Evolutionary conservation across 202 grass and related monocot species (phyloP).

Genomic region (Schoenoplectus tabernaemontani): DNA sequence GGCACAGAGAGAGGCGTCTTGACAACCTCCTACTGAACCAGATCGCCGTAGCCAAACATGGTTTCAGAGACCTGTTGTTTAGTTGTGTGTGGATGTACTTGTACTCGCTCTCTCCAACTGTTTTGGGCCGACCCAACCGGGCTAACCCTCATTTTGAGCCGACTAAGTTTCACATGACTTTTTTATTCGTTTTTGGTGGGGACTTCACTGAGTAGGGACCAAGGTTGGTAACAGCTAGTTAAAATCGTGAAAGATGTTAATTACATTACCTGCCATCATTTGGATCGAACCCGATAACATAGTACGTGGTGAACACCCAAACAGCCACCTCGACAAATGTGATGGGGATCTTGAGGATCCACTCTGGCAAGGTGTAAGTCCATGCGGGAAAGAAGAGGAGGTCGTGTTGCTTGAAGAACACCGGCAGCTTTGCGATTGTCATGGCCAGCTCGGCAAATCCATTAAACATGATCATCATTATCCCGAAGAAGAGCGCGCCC

Average conservation of each 20-base stretch:
- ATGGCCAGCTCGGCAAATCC: constrained; percentile 29
- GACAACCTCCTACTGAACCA: too few relatives aligned
- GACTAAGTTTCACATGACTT: too few relatives aligned
- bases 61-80: too few relatives aligned
- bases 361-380: constrained; percentile 34
- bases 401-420: constrained; percentile 46
- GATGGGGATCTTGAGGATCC: constrained; percentile 43
- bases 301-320: constrained; percentile 33
- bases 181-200: too few relatives aligned
- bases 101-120: too few relatives aligned
- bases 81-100: too few relatives aligned
- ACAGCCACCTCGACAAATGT: constrained; percentile 24
- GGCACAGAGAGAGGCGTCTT: too few relatives aligned
- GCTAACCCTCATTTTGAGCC: too few relatives aligned
- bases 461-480: constrained; percentile 34
- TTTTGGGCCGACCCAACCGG: too few relatives aligned
- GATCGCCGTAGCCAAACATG: too few relatives aligned
- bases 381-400: constrained; percentile 36
- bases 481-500: constrained; percentile 23
- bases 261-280: constrained; percentile 28
- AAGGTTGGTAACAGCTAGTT: too few relatives aligned
- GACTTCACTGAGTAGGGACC: too few relatives aligned
- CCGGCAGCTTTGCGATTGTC: constrained; percentile 30
- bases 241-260: background rate
- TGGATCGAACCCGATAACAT: constrained; percentile 39